phyloP scores from a whole-genome alignment of 2,329 filamentous ascomycete genomes.

The Thelonectria blattea region DNA sequence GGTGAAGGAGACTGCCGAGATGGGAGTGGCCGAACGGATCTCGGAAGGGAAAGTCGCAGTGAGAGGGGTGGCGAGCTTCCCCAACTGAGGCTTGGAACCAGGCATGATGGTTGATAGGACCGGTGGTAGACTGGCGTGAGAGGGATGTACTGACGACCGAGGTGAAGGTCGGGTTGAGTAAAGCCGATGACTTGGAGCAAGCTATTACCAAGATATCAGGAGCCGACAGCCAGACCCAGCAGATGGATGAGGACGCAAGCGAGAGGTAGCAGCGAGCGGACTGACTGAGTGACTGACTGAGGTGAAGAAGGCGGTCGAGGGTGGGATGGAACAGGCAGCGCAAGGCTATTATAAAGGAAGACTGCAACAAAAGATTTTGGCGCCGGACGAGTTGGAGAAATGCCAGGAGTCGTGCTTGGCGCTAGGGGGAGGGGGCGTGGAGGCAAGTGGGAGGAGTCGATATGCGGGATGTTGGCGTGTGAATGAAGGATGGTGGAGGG shows the following conservation, averaged over 20 bases:
- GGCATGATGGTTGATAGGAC: constrained; percentile 51
- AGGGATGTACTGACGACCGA: constrained; percentile 6
- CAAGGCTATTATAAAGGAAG: constrained; percentile 38
- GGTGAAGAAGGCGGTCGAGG: constrained; percentile 29
- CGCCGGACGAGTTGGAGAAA: constrained; percentile 34
- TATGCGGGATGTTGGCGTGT: constrained; percentile 23
- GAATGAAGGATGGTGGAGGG: constrained; percentile 18
- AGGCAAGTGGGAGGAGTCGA: constrained; percentile 31
- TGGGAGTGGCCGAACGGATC: constrained; percentile 70
- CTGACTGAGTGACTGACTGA: constrained; percentile 39
- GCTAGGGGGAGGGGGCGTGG: constrained; percentile 37
- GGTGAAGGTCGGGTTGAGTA: constrained; percentile 18
- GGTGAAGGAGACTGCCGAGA: constrained; percentile 54
- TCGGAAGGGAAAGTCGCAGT: constrained; percentile 68
- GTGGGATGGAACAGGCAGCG: constrained; percentile 33
- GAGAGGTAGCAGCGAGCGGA: constrained; percentile 36
- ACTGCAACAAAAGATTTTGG: constrained; percentile 38
- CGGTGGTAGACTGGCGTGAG: constrained; percentile 16
- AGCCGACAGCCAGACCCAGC: constrained; percentile 35
- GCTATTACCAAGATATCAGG: constrained; percentile 24
- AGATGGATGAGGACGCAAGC: constrained; percentile 28
- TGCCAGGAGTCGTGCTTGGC: constrained; percentile 31
- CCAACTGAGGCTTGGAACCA: constrained; percentile 63
- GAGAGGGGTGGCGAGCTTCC: constrained; percentile 67
- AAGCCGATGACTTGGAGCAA: constrained; percentile 9